Conservation (phyloP, 768 basidiomycete species). For the Fomitopsis serialis region DNA sequence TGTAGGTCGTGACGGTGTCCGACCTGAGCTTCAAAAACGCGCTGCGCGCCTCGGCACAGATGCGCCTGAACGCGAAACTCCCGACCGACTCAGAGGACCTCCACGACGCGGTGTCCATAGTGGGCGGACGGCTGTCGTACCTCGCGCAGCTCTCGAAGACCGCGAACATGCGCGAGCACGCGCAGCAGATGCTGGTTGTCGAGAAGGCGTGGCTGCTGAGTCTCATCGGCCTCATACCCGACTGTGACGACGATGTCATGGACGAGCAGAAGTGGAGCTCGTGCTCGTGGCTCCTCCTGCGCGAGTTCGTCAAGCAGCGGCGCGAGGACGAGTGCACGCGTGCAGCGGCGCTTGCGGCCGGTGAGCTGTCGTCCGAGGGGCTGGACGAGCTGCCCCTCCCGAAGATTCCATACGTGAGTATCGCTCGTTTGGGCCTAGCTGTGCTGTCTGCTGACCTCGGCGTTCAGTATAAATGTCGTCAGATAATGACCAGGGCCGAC, state of each 20-base stretch:
- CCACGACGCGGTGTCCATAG: slow-evolving; percentile 46
- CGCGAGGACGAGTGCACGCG: slow-evolving; percentile 42
- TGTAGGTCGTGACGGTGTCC: slow-evolving; percentile 62
- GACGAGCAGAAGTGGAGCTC: slow-evolving; percentile 89
- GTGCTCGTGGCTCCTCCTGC: slow-evolving; percentile 75
- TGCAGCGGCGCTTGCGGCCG: slow-evolving; percentile 33
- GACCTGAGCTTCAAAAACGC: slow-evolving; percentile 63
- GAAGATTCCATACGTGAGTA: slow-evolving; percentile 51
- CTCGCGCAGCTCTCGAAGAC: slow-evolving; percentile 61
- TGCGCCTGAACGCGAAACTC: slow-evolving; percentile 41
- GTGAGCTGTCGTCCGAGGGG: slow-evolving; percentile 28
- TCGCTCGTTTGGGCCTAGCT: slow-evolving; percentile 7
- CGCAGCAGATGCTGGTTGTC: slow-evolving; percentile 56
- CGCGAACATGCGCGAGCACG: slow-evolving; percentile 56
- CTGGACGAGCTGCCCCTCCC: slow-evolving; percentile 51
- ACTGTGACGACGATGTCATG: slow-evolving; percentile 85
- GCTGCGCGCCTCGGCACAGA: slow-evolving; percentile 45
- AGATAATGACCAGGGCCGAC: slow-evolving; percentile 82
- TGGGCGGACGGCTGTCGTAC: slow-evolving; percentile 80
- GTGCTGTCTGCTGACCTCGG: slow-evolving; percentile 1
- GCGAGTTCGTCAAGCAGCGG: slow-evolving; percentile 63
- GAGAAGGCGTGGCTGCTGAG: slow-evolving; percentile 80
- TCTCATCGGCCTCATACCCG: slow-evolving; percentile 76
- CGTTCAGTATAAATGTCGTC: slow-evolving; percentile 58
- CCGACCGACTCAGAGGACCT: slow-evolving; percentile 32